Evolutionary conservation across 306 rosid genomes (phyloP), one percentile per base, ranked within the genome.

Genomic region (Heteromeles arbutifolia): DNA sequence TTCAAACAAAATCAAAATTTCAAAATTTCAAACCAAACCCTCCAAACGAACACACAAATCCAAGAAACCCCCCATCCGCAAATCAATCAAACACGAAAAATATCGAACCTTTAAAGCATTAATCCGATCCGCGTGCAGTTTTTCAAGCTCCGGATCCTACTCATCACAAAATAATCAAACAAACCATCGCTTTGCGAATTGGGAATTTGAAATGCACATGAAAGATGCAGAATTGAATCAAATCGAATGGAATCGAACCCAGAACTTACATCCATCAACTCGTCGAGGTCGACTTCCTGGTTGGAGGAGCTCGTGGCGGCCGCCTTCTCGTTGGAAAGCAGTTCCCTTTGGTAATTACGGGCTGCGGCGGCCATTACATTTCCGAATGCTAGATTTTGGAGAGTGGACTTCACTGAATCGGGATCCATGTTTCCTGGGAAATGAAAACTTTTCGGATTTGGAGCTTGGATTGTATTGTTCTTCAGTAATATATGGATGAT

Each of bases 131-230:
- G 98, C 96, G 69, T 94, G 98, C 90, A 94, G 58, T 79, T 92
- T 94, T 81, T 94, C 98, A 87, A 90, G 83, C 85, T 92, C 98
- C 13, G 98, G 97, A 85, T 95, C 98, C 98, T 95, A 85, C n/a
- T 34, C 66, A 66, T 77, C 68, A 75, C 79, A 77, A 79, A 86
- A 57, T 14, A 12, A 34, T 21, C 32, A 74, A 3, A 4, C 32
- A 31, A 9, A 67, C 18, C 26, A n/a, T 11, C 2, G 9, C 22
- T 32, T 14, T 22, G 43, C 44, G 52, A 76, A 77, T 21, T 21
- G 54, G 54, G 21, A 15, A 48, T 6, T 48, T 17, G 14, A 58
- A 77, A 43, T 39, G 17, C 10, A 19, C 24, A 34, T 41, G n/a
- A 8, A 9, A 31, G 22, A 50, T 0, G 66, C 37, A 26, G 43